phyloP scores from a whole-genome alignment of 192 early-diverging fungal species.

The Cladochytrium replicatum region DNA sequence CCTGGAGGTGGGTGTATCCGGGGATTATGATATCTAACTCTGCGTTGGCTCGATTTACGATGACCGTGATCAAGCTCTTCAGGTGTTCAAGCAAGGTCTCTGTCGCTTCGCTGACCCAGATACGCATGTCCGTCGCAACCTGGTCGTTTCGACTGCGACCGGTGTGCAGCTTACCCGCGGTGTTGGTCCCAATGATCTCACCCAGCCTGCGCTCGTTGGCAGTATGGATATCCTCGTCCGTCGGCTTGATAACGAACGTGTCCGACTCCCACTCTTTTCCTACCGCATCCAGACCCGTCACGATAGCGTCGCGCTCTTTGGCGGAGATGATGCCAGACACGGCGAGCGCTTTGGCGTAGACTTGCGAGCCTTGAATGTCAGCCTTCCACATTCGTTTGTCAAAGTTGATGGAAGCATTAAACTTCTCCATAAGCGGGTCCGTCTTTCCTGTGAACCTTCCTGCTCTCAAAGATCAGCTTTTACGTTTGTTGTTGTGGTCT shows the following conservation, averaged over 20 bases:
- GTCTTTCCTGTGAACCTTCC: constrained; percentile 57
- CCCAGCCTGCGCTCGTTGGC: constrained; percentile 94
- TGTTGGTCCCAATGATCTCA: constrained; percentile 73
- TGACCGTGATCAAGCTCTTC: constrained; percentile 64
- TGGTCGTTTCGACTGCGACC: constrained; percentile 95
- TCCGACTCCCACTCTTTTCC: constrained; percentile 70
- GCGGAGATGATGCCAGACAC: constrained; percentile 64
- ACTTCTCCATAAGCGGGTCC: constrained; percentile 93
- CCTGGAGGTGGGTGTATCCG: constrained; percentile 97
- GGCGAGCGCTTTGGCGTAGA: constrained; percentile 75
- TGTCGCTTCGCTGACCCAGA: constrained; percentile 83
- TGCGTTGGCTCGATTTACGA: constrained; percentile 66
- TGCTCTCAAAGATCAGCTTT: neutral
- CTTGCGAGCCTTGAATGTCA: constrained; percentile 79
- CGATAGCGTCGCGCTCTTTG: constrained; percentile 61
- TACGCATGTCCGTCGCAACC: constrained; percentile 93
- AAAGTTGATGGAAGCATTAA: constrained; percentile 92
- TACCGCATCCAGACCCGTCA: constrained; percentile 66
- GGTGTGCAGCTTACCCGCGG: constrained; percentile 96
- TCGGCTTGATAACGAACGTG: constrained; percentile 57
- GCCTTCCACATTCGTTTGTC: constrained; percentile 87
- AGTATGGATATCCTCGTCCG: constrained; percentile 98
- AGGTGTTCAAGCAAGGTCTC: constrained; percentile 50
- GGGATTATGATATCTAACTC: constrained; percentile 97
- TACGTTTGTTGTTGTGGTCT: neutral